These are phyloP conservation scores for Dendrocalamus sinicus DNA, from an alignment of 176 grass and related monocot species.

Conservation along the genomic window DNA sequence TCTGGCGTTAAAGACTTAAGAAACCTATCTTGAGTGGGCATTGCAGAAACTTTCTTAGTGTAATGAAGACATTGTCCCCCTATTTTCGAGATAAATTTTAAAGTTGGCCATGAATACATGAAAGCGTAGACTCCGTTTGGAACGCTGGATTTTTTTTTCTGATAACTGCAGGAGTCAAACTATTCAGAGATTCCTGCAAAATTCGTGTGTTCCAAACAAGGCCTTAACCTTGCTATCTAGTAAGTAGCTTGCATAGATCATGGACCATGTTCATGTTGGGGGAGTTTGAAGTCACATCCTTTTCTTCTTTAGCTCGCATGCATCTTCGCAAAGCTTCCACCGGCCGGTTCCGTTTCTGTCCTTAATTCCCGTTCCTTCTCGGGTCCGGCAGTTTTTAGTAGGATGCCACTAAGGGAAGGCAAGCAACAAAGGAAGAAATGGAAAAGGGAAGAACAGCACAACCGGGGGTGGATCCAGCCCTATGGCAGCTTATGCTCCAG, in stretches of 20 bases:
- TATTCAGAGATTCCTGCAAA: too few relatives aligned
- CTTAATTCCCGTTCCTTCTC: slow-evolving; percentile 16
- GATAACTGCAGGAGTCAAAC: too few relatives aligned
- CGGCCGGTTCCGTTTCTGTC: background rate
- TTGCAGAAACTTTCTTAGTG: background rate
- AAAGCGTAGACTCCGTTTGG: too few relatives aligned
- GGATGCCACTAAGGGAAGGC: slow-evolving; percentile 16
- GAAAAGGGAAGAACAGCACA: background rate
- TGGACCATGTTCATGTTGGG: slow-evolving; percentile 1
- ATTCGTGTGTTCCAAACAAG: background rate
- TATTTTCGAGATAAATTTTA: background rate
- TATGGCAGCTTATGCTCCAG: too few relatives aligned
- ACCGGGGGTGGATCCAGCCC: background rate
- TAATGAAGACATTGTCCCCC: background rate
- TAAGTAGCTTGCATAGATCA: slow-evolving; percentile 7
- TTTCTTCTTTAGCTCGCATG: slow-evolving; percentile 4
- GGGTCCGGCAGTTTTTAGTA: slow-evolving; percentile 6
- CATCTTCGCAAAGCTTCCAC: slow-evolving; percentile 10
- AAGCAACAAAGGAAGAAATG: background rate
- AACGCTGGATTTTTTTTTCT: too few relatives aligned
- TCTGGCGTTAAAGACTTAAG: too few relatives aligned
- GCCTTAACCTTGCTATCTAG: background rate
- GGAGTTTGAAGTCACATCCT: background rate
- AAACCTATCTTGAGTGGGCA: too few relatives aligned
- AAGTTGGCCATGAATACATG: background rate